phyloP scores from a whole-genome alignment of 176 grass and related monocot species.

The Carex parvula region DNA sequence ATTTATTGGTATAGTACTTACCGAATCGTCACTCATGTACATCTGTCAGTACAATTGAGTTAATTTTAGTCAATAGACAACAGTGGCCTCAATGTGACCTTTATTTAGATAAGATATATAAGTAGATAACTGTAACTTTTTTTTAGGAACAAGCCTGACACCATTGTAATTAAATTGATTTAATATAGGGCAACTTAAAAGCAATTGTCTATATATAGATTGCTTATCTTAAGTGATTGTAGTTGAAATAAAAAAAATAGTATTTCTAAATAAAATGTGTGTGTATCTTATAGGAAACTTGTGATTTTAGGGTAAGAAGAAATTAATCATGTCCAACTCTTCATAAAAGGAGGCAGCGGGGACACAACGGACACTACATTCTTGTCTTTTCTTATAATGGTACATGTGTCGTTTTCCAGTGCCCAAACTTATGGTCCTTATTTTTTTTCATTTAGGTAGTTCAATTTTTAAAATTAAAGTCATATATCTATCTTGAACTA shows the following conservation, averaged over 20 bases:
- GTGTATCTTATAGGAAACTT: not conserved
- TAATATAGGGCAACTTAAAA: not conserved
- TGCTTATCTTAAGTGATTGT: not conserved
- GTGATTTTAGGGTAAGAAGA: not conserved
- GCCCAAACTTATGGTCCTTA: slow-evolving; percentile 7
- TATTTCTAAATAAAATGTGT: not conserved
- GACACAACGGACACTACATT: slow-evolving; percentile 21
- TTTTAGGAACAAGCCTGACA: not conserved
- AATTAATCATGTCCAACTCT: not conserved
- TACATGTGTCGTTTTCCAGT: slow-evolving; percentile 30
- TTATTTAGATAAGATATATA: not conserved
- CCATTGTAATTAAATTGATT: not conserved
- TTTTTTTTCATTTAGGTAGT: not conserved
- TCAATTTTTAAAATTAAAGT: slow-evolving; percentile 3
- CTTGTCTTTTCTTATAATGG: slow-evolving; percentile 32
- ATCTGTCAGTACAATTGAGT: too few relatives aligned
- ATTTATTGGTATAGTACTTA: too few relatives aligned
- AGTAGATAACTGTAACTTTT: not conserved
- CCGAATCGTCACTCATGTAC: too few relatives aligned
- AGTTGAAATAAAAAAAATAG: not conserved
- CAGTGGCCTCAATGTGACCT: not conserved
- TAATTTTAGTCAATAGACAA: not conserved
- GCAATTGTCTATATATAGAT: not conserved
- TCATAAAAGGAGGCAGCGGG: slow-evolving; percentile 4
- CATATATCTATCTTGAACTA: not conserved